Evolutionary conservation across 495 filamentous ascomycete species (phyloP).

Genomic region (Penicillium riverlandense): DNA sequence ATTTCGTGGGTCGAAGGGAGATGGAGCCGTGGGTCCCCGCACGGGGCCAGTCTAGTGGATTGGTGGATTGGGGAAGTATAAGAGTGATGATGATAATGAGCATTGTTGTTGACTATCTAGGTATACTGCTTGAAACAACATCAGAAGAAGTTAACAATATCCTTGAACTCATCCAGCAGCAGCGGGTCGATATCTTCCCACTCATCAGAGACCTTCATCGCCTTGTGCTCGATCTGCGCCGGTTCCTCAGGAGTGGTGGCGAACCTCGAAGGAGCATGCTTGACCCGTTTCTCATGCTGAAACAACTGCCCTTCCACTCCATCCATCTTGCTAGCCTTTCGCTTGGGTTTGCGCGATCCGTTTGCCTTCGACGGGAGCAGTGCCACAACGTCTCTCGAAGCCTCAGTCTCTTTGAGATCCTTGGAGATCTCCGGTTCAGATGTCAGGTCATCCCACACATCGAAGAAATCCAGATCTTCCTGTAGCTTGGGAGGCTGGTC

Average conservation of each 20-base stretch:
- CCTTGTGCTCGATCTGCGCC: not conserved
- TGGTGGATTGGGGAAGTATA: no score
- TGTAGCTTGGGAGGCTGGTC: not conserved
- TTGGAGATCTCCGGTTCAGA: not conserved
- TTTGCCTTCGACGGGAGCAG: not conserved
- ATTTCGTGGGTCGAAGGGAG: no score
- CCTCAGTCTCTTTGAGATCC: not conserved
- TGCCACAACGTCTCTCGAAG: not conserved
- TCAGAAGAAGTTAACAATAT: slow-evolving; percentile 27
- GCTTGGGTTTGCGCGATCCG: not conserved
- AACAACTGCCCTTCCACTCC: not conserved
- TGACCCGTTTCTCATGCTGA: no score
- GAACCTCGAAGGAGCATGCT: not conserved
- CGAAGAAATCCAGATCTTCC: not conserved
- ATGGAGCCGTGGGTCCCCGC: no score
- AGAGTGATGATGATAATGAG: no score
- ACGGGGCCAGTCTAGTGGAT: no score
- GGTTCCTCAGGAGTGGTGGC: not conserved
- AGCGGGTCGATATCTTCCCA: slow-evolving; percentile 29
- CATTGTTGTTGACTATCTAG: no score
- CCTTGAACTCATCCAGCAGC: slow-evolving; percentile 31
- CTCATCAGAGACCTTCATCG: slow-evolving; percentile 4
- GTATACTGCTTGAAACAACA: no score
- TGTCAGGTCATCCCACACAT: slow-evolving; percentile 1
- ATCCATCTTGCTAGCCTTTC: slow-evolving; percentile 1